These are phyloP conservation scores for Zhuliangozyma parablackwelliae DNA, from an alignment of 1,139 yeast species.

Conservation along the genomic window DNA sequence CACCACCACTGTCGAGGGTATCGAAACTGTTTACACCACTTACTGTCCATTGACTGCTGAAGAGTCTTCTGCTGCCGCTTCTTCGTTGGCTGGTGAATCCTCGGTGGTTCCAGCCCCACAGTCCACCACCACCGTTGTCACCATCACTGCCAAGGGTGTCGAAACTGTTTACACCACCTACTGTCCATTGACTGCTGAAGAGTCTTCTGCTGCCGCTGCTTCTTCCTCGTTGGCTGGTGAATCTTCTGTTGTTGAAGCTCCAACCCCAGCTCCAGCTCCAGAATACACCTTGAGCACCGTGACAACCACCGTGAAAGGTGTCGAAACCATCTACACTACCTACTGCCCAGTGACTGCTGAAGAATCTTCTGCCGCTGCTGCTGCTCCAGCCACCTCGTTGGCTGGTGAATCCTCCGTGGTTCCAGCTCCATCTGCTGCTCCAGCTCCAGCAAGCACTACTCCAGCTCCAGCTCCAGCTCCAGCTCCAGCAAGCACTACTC, in stretches of 20 bases:
- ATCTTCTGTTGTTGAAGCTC: conserved; percentile 3
- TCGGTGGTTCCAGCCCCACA: conserved; percentile 13
- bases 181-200: conserved; percentile 28
- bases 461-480: conserved; percentile 10
- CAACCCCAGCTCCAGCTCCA: background rate
- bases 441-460: conserved; percentile 4
- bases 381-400: conserved; percentile 14
- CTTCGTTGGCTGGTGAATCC: conserved; percentile 16
- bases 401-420: conserved; percentile 16
- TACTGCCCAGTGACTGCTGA: conserved; percentile 31
- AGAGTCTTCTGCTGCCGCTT: conserved; percentile 19
- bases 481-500: conserved; percentile 5
- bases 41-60: conserved; percentile 36
- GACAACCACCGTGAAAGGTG: conserved; percentile 26
- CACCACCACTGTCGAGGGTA: conserved; percentile 40
- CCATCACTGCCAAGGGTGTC: conserved; percentile 28
- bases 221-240: conserved; percentile 19
- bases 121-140: conserved; percentile 8
- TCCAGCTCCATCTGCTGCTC: conserved; percentile 3
- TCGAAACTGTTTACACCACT: conserved; percentile 45
- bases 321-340: conserved; percentile 41
- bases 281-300: conserved; percentile 8
- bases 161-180: conserved; percentile 42
- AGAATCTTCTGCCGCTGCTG: conserved; percentile 10
- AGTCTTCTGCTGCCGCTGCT: conserved; percentile 17